phyloP scores from a whole-genome alignment of 2,329 filamentous ascomycete species.

The Coniochaeta prunicola region DNA sequence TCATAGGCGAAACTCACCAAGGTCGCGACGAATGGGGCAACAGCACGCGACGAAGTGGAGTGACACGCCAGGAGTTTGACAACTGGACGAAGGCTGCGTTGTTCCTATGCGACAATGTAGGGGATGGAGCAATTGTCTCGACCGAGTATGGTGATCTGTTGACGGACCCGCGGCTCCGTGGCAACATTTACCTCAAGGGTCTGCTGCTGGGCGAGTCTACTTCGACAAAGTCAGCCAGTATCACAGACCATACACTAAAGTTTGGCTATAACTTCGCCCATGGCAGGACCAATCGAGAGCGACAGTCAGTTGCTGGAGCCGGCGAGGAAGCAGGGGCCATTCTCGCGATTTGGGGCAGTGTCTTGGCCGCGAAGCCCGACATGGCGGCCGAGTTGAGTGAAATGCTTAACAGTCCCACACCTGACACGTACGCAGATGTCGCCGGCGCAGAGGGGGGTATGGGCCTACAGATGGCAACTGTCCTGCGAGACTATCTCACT shows the following conservation, averaged over 20 bases:
- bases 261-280: constrained; percentile 17
- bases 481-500: constrained; percentile 9
- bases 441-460: constrained; percentile 7
- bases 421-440: constrained; percentile 15
- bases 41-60: constrained; percentile 1
- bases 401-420: constrained; percentile 10
- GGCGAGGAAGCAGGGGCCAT: constrained; percentile 12
- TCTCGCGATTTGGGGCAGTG: constrained; percentile 13
- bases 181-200: constrained; percentile 17
- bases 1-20: constrained; percentile 12
- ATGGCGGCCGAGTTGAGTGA: constrained; percentile 9
- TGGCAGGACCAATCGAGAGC: constrained; percentile 15
- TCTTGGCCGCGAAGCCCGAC: constrained; percentile 4
- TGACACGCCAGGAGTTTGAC: constrained; percentile 8
- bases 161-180: constrained; percentile 7
- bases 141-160: constrained; percentile 14
- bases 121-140: constrained; percentile 4
- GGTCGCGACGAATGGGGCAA: constrained; percentile 9
- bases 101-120: constrained; percentile 9
- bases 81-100: constrained; percentile 14
- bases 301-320: constrained; percentile 10
- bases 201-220: constrained; percentile 11
- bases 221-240: constrained; percentile 11
- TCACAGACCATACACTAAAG: constrained; percentile 12
- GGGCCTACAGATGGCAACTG: background rate